Percentiles rank a stretch among this genome's conserved stretches.
phyloP scores from a whole-genome alignment of 2,329 filamentous ascomycete species.

The Zasmidium citrigriseum region DNA sequence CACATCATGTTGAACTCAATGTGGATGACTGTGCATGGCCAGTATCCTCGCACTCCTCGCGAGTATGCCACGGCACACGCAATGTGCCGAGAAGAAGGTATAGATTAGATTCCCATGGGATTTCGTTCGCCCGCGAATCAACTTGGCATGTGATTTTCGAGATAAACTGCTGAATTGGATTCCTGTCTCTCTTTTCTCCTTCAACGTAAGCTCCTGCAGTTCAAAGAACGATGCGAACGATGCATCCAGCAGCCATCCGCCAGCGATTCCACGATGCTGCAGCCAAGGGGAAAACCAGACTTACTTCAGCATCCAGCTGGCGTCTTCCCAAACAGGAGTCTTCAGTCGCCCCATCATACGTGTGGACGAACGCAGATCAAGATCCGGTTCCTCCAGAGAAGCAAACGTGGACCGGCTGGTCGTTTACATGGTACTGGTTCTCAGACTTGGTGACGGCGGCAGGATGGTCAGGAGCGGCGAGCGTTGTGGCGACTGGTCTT shows the following conservation, averaged over 20 bases:
- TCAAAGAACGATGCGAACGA: neutral
- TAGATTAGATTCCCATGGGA: neutral
- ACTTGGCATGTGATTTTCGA: neutral
- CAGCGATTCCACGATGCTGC: neutral
- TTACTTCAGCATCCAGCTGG: slow-evolving; percentile 35
- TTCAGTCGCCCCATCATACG: slow-evolving; percentile 46
- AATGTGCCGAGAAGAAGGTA: neutral
- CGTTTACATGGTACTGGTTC: slow-evolving; percentile 42
- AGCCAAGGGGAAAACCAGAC: slow-evolving; percentile 5
- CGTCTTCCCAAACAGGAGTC: slow-evolving; percentile 50
- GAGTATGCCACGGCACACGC: neutral
- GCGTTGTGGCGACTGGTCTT: slow-evolving; percentile 53
- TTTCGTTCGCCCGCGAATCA: neutral
- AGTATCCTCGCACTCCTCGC: neutral
- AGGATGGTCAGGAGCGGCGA: slow-evolving; percentile 40
- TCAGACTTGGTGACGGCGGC: slow-evolving; percentile 42
- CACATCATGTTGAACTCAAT: neutral
- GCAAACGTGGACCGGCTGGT: slow-evolving; percentile 40
- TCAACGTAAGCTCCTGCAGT: too few species aligned
- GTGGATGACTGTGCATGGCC: neutral
- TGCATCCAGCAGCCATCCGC: neutral
- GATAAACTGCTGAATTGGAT: neutral
- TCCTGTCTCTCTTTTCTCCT: neutral
- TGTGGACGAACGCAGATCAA: slow-evolving; percentile 42
- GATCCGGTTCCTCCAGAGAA: slow-evolving; percentile 41